A percentile compares a stretch with the other conserved stretches of the same genome.
phyloP scores from a whole-genome alignment of 1,284 basidiomycete species.

The Ceratobasidium sp. region DNA sequence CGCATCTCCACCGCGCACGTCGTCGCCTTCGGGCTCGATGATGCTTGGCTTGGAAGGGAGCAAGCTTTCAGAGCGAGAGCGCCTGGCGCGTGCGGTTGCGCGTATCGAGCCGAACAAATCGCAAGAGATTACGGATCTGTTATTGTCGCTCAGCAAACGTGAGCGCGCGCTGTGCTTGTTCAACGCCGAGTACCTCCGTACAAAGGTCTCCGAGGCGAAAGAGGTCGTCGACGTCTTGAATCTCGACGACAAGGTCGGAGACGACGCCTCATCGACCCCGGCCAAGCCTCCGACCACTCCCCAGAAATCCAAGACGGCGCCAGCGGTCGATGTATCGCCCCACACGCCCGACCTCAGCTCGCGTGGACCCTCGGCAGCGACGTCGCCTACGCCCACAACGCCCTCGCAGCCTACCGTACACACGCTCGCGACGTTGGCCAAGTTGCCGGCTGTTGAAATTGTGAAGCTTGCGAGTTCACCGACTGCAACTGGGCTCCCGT shows the following conservation, averaged over 20 bases:
- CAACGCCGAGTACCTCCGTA: constrained; percentile 77
- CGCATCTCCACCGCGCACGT: constrained; percentile 77
- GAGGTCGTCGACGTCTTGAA: constrained; percentile 68
- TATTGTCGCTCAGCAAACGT: constrained; percentile 84
- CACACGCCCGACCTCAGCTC: constrained; percentile 75
- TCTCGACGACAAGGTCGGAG: constrained; percentile 60
- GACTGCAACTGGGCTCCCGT: constrained; percentile 62
- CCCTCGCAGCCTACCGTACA: constrained; percentile 50
- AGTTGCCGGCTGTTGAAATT: constrained; percentile 73
- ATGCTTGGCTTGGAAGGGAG: constrained; percentile 37
- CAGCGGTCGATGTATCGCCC: constrained; percentile 57
- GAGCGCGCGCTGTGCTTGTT: constrained; percentile 90
- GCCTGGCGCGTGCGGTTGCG: constrained; percentile 70
- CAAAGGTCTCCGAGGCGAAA: constrained; percentile 82
- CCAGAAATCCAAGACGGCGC: constrained; percentile 6
- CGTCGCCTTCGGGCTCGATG: constrained; percentile 77
- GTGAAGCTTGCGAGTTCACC: constrained; percentile 61
- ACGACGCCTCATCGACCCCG: constrained; percentile 53
- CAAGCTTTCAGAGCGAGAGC: constrained; percentile 69
- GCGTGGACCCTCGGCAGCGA: constrained; percentile 69
- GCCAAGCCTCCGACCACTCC: constrained; percentile 47
- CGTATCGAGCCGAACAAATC: constrained; percentile 64
- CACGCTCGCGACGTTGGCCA: constrained; percentile 53
- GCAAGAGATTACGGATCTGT: constrained; percentile 71
- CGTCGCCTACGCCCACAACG: constrained; percentile 60